Evolutionary conservation across 306 rosid species (phyloP).

Genomic region (Begonia peltatifolia): DNA sequence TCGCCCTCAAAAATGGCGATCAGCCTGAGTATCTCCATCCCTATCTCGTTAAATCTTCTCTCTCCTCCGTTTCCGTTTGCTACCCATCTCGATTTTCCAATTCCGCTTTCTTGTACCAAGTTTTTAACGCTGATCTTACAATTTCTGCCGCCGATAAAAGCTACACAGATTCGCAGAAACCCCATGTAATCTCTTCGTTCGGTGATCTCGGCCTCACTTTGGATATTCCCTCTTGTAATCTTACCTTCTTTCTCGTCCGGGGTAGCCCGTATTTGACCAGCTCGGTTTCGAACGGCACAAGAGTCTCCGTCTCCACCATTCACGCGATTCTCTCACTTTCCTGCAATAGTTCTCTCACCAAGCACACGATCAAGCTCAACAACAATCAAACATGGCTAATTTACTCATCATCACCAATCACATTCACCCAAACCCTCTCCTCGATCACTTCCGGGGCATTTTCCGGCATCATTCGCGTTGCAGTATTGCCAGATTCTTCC

Average conservation of each 20-base stretch:
- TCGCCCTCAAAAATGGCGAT: constrained; percentile 57
- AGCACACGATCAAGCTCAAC: constrained; percentile 42
- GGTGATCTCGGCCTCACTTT: constrained; percentile 63
- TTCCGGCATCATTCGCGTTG: constrained; percentile 57
- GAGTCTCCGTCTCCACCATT: constrained; percentile 45
- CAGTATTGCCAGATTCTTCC: constrained; percentile 32
- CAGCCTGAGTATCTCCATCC: constrained; percentile 84
- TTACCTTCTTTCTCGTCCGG: constrained; percentile 55
- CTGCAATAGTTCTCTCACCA: constrained; percentile 32
- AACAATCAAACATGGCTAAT: constrained; percentile 77
- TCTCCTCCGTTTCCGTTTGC: constrained; percentile 45
- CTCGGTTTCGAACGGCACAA: constrained; percentile 22
- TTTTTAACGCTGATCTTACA: constrained; percentile 52
- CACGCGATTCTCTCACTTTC: constrained; percentile 53
- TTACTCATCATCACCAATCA: constrained; percentile 45
- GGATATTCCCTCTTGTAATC: constrained; percentile 55
- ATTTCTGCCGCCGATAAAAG: constrained; percentile 24
- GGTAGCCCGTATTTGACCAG: constrained; percentile 74
- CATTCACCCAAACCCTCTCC: constrained; percentile 18
- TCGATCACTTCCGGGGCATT: constrained; percentile 38
- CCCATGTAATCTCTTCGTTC: constrained; percentile 44
- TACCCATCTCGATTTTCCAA: constrained; percentile 41
- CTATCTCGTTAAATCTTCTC: constrained; percentile 48
- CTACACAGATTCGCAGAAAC: constrained; percentile 12
- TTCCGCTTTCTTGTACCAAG: constrained; percentile 35